Evolutionary conservation across 257 asterid genomes (phyloP).

Genomic region (Gynochthodes officinalis): DNA sequence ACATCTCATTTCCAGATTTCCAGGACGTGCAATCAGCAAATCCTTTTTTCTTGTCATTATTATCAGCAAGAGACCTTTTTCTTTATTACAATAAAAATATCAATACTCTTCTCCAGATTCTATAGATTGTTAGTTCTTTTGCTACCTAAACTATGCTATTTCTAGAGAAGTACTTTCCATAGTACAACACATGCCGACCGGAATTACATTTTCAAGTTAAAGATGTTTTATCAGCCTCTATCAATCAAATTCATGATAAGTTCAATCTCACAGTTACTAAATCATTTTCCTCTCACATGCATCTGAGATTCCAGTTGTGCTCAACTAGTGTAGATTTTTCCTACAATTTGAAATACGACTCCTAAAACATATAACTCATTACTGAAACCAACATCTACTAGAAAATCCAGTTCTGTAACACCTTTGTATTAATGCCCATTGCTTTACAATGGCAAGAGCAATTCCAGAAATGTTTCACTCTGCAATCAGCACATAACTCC

Average conservation of each 20-base stretch:
- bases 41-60: not conserved
- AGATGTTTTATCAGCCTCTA: not conserved
- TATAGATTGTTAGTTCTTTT: not conserved
- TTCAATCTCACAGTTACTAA: not conserved
- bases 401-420: not conserved
- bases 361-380: not conserved
- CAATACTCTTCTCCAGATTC: not conserved
- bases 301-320: not conserved
- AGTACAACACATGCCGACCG: not conserved
- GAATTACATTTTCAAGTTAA: not conserved
- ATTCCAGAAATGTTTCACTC: not conserved
- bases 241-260: not conserved
- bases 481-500: not conserved
- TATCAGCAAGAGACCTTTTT: not conserved
- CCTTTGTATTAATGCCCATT: not conserved
- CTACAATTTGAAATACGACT: not conserved
- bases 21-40: not conserved
- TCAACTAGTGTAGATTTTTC: not conserved
- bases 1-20: not conserved
- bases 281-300: not conserved
- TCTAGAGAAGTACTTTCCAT: constrained; percentile 1
- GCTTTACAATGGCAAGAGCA: not conserved
- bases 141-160: not conserved
- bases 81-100: not conserved
- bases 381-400: not conserved